A percentile compares a stretch with the other conserved stretches of the same genome.
These are phyloP conservation scores for Rosa hybrid DNA, from an alignment of 331 rosid species.

Conservation along the genomic window DNA sequence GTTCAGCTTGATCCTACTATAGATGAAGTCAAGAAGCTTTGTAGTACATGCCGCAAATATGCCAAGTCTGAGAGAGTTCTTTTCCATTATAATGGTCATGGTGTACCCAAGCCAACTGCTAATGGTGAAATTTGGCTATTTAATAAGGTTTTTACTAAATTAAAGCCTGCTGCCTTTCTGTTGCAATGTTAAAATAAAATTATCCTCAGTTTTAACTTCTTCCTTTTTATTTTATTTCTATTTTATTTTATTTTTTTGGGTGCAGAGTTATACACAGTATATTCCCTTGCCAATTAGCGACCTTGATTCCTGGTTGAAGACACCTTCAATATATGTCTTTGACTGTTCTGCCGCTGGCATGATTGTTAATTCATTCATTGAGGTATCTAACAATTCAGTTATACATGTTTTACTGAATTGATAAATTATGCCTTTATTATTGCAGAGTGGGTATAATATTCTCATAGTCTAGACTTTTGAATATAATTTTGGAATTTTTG, in stretches of 20 bases:
- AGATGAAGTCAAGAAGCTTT: conserved; percentile 98
- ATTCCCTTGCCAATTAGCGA: conserved; percentile 88
- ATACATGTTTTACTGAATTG: background rate
- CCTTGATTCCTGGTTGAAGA: conserved; percentile 97
- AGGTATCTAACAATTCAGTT: conserved; percentile 46
- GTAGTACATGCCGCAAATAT: conserved; percentile 77
- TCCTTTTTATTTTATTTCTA: background rate
- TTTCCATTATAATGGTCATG: conserved; percentile 98
- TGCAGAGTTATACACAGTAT: conserved; percentile 97
- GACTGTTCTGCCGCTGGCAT: conserved; percentile 98
- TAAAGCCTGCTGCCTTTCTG: conserved; percentile 9
- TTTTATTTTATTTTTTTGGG: background rate
- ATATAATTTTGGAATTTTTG: conserved; percentile 22
- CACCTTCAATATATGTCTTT: conserved; percentile 95
- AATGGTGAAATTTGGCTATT: conserved; percentile 99
- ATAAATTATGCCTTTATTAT: background rate
- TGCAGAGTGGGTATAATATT: conserved; percentile 18
- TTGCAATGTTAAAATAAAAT: conserved; percentile 15
- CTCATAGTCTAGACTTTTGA: conserved; percentile 19
- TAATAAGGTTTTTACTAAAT: conserved; percentile 64
- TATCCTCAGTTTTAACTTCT: conserved; percentile 11
- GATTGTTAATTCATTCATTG: conserved; percentile 76
- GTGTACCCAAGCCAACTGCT: conserved; percentile 96
- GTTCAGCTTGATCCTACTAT: conserved; percentile 94
- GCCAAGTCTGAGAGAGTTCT: conserved; percentile 95